These are phyloP conservation scores for Dendrobium nobile DNA, from an alignment of 106 monocot genomes.

Conservation along the genomic window DNA sequence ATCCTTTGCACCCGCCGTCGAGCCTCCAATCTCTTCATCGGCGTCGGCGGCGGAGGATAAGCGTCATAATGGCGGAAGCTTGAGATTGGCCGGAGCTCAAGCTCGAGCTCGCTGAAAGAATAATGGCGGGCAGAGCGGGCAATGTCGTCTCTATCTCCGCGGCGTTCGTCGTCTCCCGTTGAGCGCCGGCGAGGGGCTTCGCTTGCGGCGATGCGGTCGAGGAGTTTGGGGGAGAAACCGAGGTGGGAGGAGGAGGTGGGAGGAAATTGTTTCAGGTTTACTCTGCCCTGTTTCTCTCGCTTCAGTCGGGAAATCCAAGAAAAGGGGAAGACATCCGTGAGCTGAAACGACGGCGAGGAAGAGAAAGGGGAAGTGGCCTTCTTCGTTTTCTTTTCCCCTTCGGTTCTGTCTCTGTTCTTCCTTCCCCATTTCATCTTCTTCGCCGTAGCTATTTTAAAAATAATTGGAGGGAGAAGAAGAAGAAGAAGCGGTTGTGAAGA, in stretches of 20 bases:
- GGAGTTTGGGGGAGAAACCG: too few relatives aligned
- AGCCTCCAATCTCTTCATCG: background rate
- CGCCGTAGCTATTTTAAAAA: too few relatives aligned
- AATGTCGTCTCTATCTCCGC: background rate
- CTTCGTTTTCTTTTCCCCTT: too few relatives aligned
- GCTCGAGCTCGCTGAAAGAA: background rate
- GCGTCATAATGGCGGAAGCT: background rate
- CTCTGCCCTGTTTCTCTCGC: too few relatives aligned
- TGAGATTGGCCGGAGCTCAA: background rate
- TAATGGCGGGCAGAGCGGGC: background rate
- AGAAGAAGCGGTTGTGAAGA: too few relatives aligned
- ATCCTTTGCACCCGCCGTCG: background rate
- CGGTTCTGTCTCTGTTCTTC: too few relatives aligned
- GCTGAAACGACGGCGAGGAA: too few relatives aligned
- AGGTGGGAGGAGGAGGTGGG: background rate
- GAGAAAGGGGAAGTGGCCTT: too few relatives aligned
- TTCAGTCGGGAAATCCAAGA: too few relatives aligned
- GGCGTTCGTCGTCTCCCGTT: background rate
- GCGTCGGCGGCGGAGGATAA: background rate
- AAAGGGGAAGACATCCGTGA: too few relatives aligned
- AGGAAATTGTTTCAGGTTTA: background rate
- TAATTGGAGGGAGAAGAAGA: too few relatives aligned
- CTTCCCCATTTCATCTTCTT: too few relatives aligned
- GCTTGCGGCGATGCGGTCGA: background rate
- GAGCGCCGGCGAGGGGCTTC: conserved; percentile 5